These are phyloP conservation scores for Leptomonas seymouri DNA, from an alignment of 208 protist species.

Conservation along the genomic window DNA sequence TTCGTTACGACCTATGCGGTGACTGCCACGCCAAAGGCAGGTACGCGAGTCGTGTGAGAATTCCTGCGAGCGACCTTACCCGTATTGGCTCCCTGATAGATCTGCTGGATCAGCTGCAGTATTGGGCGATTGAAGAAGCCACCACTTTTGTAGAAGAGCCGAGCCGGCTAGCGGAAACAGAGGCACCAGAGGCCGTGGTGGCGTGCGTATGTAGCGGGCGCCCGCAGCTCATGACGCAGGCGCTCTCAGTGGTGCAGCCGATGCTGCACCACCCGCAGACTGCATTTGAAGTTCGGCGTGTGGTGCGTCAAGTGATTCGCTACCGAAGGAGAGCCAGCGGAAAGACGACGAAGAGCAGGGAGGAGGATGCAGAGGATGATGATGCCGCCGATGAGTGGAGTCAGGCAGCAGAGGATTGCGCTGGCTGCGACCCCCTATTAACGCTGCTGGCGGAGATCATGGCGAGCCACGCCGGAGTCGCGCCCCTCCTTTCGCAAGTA, in stretches of 20 bases:
- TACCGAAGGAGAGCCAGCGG: not conserved
- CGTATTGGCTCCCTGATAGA: constrained; percentile 46
- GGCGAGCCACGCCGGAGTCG: constrained; percentile 11
- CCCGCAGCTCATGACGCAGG: constrained; percentile 48
- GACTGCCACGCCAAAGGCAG: constrained; percentile 14
- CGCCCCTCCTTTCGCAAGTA: constrained; percentile 20
- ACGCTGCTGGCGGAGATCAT: constrained; percentile 30
- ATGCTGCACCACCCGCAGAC: constrained; percentile 60
- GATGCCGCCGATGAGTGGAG: not conserved
- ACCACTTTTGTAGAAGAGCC: constrained; percentile 49
- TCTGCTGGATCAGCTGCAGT: constrained; percentile 59
- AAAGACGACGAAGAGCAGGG: not conserved
- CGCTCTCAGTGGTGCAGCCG: constrained; percentile 43
- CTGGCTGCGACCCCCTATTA: constrained; percentile 11
- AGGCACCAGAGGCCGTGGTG: constrained; percentile 54
- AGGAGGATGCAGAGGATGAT: not conserved
- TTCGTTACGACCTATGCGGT: constrained; percentile 28
- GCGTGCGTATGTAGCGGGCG: constrained; percentile 46
- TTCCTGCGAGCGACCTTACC: constrained; percentile 36
- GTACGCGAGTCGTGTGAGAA: constrained; percentile 14
- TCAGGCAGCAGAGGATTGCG: not conserved
- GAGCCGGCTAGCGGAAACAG: constrained; percentile 59
- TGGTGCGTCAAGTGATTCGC: constrained; percentile 8
- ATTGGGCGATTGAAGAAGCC: constrained; percentile 78
- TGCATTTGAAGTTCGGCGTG: constrained; percentile 48